phyloP scores from a whole-genome alignment of 2,329 filamentous ascomycete species.

The Onygena corvina region DNA sequence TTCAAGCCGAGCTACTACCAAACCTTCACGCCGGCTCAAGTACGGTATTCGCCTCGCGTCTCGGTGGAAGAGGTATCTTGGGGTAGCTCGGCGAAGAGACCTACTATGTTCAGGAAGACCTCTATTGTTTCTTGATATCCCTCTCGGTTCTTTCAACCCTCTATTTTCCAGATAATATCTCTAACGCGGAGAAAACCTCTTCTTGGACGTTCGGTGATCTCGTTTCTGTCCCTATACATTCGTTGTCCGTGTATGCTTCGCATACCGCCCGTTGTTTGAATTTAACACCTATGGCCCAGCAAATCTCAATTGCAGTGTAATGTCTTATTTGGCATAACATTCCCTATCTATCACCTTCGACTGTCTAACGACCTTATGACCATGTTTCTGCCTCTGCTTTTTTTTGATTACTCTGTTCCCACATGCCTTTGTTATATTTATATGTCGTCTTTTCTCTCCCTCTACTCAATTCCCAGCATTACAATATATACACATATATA shows the following conservation, averaged over 20 bases:
- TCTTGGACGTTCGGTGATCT: no score
- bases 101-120: neutral
- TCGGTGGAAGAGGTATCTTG: neutral
- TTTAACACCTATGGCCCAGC: neutral
- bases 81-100: neutral
- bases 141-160: neutral
- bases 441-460: neutral
- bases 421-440: neutral
- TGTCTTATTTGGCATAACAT: constrained; percentile 2
- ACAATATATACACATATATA: no score
- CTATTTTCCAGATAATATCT: neutral
- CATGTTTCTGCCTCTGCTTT: neutral
- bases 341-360: neutral
- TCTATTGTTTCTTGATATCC: neutral
- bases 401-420: neutral
- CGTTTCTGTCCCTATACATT: neutral
- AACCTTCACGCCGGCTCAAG: neutral
- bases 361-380: constrained; percentile 1
- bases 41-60: constrained; percentile 1
- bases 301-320: neutral
- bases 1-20: constrained; percentile 2
- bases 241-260: neutral
- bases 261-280: neutral
- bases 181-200: no score
- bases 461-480: no score